Evolutionary conservation across 805 yeast species (phyloP).

Genomic region (Nakazawaea populi): DNA sequence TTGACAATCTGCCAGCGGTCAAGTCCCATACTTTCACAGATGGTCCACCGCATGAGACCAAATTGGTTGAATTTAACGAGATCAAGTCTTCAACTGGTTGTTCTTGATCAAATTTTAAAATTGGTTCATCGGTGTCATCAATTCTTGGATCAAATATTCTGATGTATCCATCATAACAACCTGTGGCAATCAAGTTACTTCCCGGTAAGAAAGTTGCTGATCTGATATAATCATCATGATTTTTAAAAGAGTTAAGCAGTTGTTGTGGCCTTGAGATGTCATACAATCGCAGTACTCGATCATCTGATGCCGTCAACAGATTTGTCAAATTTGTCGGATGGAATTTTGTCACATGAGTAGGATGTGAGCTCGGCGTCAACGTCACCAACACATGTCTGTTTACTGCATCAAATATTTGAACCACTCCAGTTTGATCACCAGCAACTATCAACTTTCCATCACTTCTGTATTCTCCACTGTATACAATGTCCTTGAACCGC

Average conservation of each 20-base stretch:
- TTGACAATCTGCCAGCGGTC: slow-evolving; percentile 63
- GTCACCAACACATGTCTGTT: slow-evolving; percentile 73
- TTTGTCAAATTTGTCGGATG: slow-evolving; percentile 73
- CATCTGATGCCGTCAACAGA: slow-evolving; percentile 86
- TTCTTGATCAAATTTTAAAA: slow-evolving; percentile 61
- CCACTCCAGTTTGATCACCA: slow-evolving; percentile 92
- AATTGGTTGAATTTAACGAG: slow-evolving; percentile 67
- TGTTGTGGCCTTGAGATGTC: slow-evolving; percentile 74
- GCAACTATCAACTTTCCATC: slow-evolving; percentile 92
- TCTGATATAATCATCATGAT: slow-evolving; percentile 85
- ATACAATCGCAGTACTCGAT: slow-evolving; percentile 78
- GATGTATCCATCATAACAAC: slow-evolving; percentile 87
- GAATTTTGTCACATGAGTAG: slow-evolving; percentile 91
- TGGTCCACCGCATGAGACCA: slow-evolving; percentile 77
- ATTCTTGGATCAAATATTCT: slow-evolving; percentile 79
- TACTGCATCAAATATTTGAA: slow-evolving; percentile 82
- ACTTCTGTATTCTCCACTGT: slow-evolving; percentile 82
- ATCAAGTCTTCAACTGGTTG: slow-evolving; percentile 84
- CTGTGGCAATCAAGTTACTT: slow-evolving; percentile 79
- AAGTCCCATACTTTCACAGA: slow-evolving; percentile 89
- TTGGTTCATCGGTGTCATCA: slow-evolving; percentile 36
- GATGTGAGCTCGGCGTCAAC: slow-evolving; percentile 76
- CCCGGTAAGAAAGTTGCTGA: slow-evolving; percentile 72
- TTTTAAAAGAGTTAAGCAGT: slow-evolving; percentile 66
- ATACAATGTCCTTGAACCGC: slow-evolving; percentile 87